A percentile compares a stretch with the other conserved stretches of the same genome.
phyloP scores from a whole-genome alignment of 305 asterid species.

The Fraxinus xanthoxyloides region DNA sequence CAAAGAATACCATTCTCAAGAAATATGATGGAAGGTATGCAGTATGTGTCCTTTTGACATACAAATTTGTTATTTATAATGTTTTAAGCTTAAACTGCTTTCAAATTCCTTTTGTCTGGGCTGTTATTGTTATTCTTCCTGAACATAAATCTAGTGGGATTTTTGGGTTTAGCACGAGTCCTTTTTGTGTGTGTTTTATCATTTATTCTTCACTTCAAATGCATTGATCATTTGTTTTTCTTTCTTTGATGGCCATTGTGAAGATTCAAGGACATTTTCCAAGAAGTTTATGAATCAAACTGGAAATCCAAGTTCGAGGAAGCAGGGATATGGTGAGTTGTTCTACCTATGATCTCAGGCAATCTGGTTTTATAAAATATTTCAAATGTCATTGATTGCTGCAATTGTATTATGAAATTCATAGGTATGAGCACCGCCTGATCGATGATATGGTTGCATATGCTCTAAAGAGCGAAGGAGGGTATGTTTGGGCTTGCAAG shows the following conservation, averaged over 20 bases:
- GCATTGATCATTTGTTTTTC: conserved; percentile 5
- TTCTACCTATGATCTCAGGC: background rate
- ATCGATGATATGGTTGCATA: conserved; percentile 98
- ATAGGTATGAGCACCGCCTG: conserved; percentile 95
- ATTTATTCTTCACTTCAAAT: background rate
- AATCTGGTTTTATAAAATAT: conserved; percentile 1
- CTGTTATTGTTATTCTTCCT: background rate
- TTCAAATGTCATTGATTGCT: background rate
- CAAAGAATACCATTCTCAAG: conserved; percentile 90
- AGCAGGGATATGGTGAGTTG: conserved; percentile 81
- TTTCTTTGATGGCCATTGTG: conserved; percentile 1
- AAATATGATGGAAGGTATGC: conserved; percentile 89
- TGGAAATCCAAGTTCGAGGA: conserved; percentile 85
- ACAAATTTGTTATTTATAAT: background rate
- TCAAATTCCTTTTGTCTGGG: background rate
- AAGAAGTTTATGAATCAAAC: conserved; percentile 74
- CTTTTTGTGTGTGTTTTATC: background rate
- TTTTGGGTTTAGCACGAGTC: background rate
- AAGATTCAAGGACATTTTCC: conserved; percentile 97
- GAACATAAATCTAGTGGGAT: background rate
- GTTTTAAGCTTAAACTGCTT: background rate
- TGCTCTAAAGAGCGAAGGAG: conserved; percentile 96
- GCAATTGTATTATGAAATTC: conserved; percentile 7
- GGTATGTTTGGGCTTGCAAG: conserved; percentile 97
- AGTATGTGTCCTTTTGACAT: background rate